Conservation (phyloP, 2,329 filamentous ascomycete genomes). For the Apiospora marii region DNA sequence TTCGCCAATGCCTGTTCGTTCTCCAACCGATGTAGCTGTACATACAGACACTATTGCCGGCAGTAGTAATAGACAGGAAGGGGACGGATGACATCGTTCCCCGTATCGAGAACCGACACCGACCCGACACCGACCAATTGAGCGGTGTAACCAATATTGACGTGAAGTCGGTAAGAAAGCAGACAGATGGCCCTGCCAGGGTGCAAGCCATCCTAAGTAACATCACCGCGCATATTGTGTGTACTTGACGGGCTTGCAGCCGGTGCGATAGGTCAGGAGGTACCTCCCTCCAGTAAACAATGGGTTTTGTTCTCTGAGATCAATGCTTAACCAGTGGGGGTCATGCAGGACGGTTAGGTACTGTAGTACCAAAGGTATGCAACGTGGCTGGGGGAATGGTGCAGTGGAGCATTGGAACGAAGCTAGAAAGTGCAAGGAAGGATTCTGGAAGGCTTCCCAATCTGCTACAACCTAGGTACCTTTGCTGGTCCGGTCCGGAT, state of each 20-base stretch:
- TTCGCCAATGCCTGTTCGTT: too few species aligned
- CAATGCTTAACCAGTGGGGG: slow-evolving; percentile 21
- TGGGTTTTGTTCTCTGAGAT: slow-evolving; percentile 21
- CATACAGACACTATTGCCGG: too few species aligned
- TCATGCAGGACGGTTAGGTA: slow-evolving; percentile 24
- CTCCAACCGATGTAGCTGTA: too few species aligned
- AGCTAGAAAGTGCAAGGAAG: slow-evolving; percentile 5
- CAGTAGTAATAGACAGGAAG: too few species aligned
- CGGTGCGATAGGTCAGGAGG: background rate
- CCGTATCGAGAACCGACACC: too few species aligned
- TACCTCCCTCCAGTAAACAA: slow-evolving; percentile 7
- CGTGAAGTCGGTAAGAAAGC: background rate
- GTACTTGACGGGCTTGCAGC: background rate
- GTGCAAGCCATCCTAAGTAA: background rate
- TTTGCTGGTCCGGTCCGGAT: background rate
- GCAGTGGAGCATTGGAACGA: background rate
- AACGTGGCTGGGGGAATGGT: slow-evolving; percentile 22
- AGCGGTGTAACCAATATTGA: background rate
- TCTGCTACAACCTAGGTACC: slow-evolving; percentile 1
- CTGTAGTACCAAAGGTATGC: background rate
- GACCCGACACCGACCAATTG: too few species aligned
- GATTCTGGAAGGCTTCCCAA: slow-evolving; percentile 14
- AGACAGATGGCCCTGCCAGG: background rate
- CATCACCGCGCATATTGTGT: background rate
- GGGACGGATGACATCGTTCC: too few species aligned